phyloP scores from a whole-genome alignment of 1,284 basidiomycete species.

The Bondarzewia mesenterica region DNA sequence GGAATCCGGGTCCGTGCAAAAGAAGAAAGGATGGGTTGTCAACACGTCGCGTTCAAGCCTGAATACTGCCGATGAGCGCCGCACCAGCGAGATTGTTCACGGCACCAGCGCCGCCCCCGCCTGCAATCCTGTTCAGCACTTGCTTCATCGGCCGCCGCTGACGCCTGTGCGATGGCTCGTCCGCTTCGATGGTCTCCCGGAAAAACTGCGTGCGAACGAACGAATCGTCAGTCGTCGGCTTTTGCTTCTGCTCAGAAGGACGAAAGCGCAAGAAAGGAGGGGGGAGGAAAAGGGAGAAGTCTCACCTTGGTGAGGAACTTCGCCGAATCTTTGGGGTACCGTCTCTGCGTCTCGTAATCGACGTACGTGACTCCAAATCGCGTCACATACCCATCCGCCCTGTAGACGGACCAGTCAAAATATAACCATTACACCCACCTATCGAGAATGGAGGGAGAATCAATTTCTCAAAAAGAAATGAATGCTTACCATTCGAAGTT shows the following conservation, averaged over 20 bases:
- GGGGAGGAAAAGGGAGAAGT: neutral
- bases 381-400: slow-evolving; percentile 56
- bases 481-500: slow-evolving; percentile 64
- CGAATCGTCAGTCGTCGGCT: neutral
- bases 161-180: neutral
- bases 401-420: slow-evolving; percentile 12
- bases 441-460: too few species aligned
- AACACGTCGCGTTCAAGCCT: neutral
- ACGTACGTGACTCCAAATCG: slow-evolving; percentile 63
- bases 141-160: neutral
- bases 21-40: neutral
- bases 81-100: slow-evolving; percentile 1
- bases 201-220: slow-evolving; percentile 4
- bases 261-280: neutral
- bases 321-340: slow-evolving; percentile 62
- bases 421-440: too few species aligned
- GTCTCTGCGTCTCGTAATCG: slow-evolving; percentile 62
- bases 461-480: too few species aligned
- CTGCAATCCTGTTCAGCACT: neutral
- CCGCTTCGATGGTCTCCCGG: slow-evolving; percentile 4
- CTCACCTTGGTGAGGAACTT: slow-evolving; percentile 39
- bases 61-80: slow-evolving; percentile 2
- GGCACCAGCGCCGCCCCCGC: neutral
- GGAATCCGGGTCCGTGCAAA: neutral
- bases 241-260: too few species aligned